Evolutionary conservation across 306 rosid genomes (phyloP).

Genomic region (Trifolium fragiferum): DNA sequence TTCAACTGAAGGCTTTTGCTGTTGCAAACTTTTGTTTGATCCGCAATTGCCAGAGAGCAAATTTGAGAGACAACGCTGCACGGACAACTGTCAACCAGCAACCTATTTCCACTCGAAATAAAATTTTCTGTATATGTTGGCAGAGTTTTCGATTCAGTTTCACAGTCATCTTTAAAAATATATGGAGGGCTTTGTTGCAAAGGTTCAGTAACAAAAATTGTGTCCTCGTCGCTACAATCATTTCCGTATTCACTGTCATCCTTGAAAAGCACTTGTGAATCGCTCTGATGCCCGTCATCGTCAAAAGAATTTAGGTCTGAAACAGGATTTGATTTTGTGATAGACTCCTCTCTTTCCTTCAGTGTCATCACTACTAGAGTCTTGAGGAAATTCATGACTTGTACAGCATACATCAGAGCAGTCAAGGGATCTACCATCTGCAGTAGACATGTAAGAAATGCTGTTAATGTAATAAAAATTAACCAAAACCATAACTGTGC

Average conservation of each 20-base stretch:
- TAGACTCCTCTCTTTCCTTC: slow-evolving; percentile 76
- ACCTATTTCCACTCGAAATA: slow-evolving; percentile 56
- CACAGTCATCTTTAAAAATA: slow-evolving; percentile 43
- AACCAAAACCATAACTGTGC: slow-evolving; percentile 34
- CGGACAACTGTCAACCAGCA: slow-evolving; percentile 64
- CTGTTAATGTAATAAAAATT: slow-evolving; percentile 28
- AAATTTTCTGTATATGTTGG: slow-evolving; percentile 52
- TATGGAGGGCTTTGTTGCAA: slow-evolving; percentile 51
- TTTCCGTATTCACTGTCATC: slow-evolving; percentile 47
- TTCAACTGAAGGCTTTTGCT: slow-evolving; percentile 59
- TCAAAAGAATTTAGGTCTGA: slow-evolving; percentile 65
- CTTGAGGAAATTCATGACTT: slow-evolving; percentile 97
- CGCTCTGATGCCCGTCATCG: slow-evolving; percentile 70
- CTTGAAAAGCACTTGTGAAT: slow-evolving; percentile 51
- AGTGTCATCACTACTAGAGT: slow-evolving; percentile 79
- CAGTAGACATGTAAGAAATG: slow-evolving; percentile 28
- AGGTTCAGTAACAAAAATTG: slow-evolving; percentile 57
- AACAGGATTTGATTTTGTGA: slow-evolving; percentile 59
- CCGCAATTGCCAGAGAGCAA: slow-evolving; percentile 54
- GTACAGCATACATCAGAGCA: slow-evolving; percentile 96
- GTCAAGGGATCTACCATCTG: slow-evolving; percentile 99
- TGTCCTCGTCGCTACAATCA: slow-evolving; percentile 52
- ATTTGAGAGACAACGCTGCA: slow-evolving; percentile 74
- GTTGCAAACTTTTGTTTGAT: slow-evolving; percentile 49
- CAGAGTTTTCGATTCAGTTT: slow-evolving; percentile 52